phyloP scores from a whole-genome alignment of 306 rosid species.

The Rosa persica region DNA sequence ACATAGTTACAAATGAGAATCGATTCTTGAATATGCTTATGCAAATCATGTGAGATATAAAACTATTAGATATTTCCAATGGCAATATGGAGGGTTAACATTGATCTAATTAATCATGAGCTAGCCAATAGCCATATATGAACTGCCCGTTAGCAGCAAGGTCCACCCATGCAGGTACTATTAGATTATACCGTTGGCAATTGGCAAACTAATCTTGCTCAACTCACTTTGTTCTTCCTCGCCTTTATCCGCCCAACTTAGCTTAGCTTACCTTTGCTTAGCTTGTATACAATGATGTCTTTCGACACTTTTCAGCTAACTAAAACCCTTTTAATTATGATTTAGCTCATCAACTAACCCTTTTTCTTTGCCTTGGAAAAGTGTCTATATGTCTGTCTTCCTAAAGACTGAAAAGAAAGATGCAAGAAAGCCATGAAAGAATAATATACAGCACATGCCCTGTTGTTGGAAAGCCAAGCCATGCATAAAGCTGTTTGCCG shows the following conservation, averaged over 20 bases:
- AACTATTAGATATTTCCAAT: not conserved
- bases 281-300: not conserved
- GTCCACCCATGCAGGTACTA: not conserved
- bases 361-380: not conserved
- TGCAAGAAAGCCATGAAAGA: not conserved
- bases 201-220: not conserved
- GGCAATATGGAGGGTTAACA: not conserved
- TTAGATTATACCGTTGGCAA: conserved; percentile 2
- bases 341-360: not conserved
- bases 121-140: not conserved
- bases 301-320: not conserved
- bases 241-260: not conserved
- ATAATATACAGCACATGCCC: not conserved
- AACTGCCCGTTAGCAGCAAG: not conserved
- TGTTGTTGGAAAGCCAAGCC: not conserved
- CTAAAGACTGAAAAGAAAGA: not conserved
- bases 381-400: not conserved
- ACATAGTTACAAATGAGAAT: not conserved
- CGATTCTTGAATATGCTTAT: conserved; percentile 9
- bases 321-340: not conserved
- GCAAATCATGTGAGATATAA: not conserved
- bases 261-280: not conserved
- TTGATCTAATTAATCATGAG: not conserved
- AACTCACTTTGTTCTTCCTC: not conserved
- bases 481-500: not conserved